phyloP scores from a whole-genome alignment of 768 basidiomycete genomes.

The Tulasnella sp. region DNA sequence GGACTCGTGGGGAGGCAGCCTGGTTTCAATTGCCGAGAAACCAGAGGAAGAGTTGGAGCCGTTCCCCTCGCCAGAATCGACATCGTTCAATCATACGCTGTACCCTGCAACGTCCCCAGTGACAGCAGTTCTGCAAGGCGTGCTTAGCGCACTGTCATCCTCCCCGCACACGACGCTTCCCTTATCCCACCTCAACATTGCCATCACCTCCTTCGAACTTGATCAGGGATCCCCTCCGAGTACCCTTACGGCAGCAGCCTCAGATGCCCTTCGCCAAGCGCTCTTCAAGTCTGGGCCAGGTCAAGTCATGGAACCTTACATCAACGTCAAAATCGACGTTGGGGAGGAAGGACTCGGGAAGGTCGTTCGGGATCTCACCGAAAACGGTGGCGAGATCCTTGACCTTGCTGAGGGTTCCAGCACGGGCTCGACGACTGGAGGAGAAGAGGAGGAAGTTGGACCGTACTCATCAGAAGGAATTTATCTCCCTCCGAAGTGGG shows the following conservation, averaged over 20 bases:
- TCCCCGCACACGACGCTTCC: slow-evolving; percentile 79
- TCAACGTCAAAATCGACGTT: slow-evolving; percentile 68
- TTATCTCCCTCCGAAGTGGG: slow-evolving; percentile 73
- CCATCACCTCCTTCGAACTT: slow-evolving; percentile 52
- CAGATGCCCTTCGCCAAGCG: slow-evolving; percentile 59
- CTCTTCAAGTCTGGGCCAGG: slow-evolving; percentile 69
- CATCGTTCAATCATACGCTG: slow-evolving; percentile 43
- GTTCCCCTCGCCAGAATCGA: slow-evolving; percentile 57
- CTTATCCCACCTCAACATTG: slow-evolving; percentile 64
- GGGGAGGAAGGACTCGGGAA: slow-evolving; percentile 71
- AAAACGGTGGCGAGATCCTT: slow-evolving; percentile 76
- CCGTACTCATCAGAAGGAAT: slow-evolving; percentile 64
- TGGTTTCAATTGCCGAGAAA: slow-evolving; percentile 57
- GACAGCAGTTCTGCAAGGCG: slow-evolving; percentile 63
- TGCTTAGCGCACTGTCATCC: slow-evolving; percentile 70
- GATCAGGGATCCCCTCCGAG: slow-evolving; percentile 52
- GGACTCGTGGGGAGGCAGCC: slow-evolving; percentile 69
- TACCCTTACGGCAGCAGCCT: slow-evolving; percentile 65
- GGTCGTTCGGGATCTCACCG: slow-evolving; percentile 81
- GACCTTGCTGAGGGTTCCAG: slow-evolving; percentile 60
- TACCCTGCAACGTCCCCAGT: slow-evolving; percentile 36
- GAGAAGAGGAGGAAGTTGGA: slow-evolving; percentile 45
- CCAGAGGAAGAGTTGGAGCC: slow-evolving; percentile 49
- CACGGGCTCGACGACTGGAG: neutral
- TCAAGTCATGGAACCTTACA: slow-evolving; percentile 77